phyloP scores from a whole-genome alignment of 257 asterid species.

The Penstemon davidsonii region DNA sequence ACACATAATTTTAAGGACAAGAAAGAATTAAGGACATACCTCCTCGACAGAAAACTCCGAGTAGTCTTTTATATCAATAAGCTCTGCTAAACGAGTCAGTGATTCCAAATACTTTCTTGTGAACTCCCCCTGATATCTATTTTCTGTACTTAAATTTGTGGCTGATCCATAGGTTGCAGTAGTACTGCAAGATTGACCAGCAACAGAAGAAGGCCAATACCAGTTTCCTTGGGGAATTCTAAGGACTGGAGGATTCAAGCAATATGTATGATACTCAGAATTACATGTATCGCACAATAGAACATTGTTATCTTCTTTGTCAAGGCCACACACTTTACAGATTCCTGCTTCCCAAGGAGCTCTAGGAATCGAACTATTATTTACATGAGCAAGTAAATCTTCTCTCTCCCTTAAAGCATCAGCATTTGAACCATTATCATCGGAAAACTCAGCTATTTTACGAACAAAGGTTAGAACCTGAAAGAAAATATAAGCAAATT shows the following conservation, averaged over 20 bases:
- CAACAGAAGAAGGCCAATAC: slow-evolving; percentile 90
- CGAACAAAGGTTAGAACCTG: slow-evolving; percentile 54
- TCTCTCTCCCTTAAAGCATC: slow-evolving; percentile 67
- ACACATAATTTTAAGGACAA: too few relatives aligned
- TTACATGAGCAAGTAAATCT: slow-evolving; percentile 48
- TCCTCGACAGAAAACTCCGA: slow-evolving; percentile 79
- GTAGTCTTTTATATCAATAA: slow-evolving; percentile 73
- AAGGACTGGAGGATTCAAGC: slow-evolving; percentile 88
- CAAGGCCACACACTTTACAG: slow-evolving; percentile 94
- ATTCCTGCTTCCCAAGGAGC: slow-evolving; percentile 99
- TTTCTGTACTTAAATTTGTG: slow-evolving; percentile 39
- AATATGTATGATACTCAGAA: slow-evolving; percentile 87
- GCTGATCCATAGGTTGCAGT: slow-evolving; percentile 36
- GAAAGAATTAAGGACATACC: too few relatives aligned
- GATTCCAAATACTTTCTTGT: slow-evolving; percentile 49
- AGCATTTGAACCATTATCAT: slow-evolving; percentile 34
- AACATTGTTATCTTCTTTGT: slow-evolving; percentile 87
- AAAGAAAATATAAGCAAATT: too few relatives aligned
- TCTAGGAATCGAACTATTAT: slow-evolving; percentile 69
- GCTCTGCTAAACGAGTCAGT: slow-evolving; percentile 56
- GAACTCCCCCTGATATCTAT: slow-evolving; percentile 46
- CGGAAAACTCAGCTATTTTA: slow-evolving; percentile 46
- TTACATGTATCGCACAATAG: slow-evolving; percentile 88
- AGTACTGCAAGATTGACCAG: slow-evolving; percentile 46
- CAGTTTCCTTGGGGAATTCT: slow-evolving; percentile 88